phyloP scores from a whole-genome alignment of 2,329 filamentous ascomycete species.

The Penicillium sp. region DNA sequence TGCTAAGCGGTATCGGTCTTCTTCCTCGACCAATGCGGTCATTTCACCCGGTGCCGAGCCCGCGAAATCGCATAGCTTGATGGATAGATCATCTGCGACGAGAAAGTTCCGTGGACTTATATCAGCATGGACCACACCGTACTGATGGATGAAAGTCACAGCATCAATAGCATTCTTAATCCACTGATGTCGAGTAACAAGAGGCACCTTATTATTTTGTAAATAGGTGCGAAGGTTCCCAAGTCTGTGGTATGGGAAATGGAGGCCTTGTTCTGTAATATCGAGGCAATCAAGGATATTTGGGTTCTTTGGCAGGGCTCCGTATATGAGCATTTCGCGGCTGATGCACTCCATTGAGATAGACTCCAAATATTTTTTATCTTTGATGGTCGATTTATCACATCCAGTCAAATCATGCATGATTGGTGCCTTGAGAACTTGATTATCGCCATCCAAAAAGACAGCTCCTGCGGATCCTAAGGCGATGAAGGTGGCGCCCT shows the following conservation, averaged over 20 bases:
- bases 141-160: constrained; percentile 6
- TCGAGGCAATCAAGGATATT: constrained; percentile 1
- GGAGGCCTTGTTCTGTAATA: constrained; percentile 1
- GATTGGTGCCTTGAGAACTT: too few relatives aligned
- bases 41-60: not conserved
- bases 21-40: not conserved
- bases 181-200: not conserved
- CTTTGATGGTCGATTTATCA: not conserved
- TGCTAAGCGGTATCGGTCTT: constrained; percentile 2
- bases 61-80: constrained; percentile 19
- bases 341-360: not conserved
- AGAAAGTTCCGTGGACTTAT: constrained; percentile 20
- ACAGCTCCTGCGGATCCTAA: too few relatives aligned
- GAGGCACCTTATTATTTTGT: not conserved
- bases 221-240: not conserved
- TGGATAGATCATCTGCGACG: constrained; percentile 14
- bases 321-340: not conserved
- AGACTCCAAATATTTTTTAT: not conserved
- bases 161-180: constrained; percentile 10
- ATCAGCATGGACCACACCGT: constrained; percentile 14
- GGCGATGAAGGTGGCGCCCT: too few relatives aligned
- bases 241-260: not conserved
- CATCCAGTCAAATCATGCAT: too few relatives aligned
- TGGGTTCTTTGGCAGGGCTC: not conserved
- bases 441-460: too few relatives aligned